These are phyloP conservation scores for Nicotiana undulata DNA, from an alignment of 257 asterid species.

Conservation along the genomic window DNA sequence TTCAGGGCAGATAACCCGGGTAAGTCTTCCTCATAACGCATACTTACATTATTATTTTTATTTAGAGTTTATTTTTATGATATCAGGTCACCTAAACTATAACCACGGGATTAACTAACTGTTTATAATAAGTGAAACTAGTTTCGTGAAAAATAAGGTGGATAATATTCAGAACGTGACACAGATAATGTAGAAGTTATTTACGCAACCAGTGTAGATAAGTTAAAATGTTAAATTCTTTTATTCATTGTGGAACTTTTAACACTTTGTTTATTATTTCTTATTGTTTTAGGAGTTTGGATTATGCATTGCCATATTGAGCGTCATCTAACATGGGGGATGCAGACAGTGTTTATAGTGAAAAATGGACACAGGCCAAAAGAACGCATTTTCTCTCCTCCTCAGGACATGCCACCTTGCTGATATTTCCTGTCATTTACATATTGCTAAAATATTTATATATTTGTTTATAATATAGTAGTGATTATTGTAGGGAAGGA, in stretches of 20 bases:
- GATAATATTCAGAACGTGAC: no score
- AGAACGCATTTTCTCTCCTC: constrained; percentile 34
- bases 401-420: constrained; percentile 50
- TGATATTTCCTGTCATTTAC: constrained; percentile 3
- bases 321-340: constrained; percentile 51
- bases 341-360: constrained; percentile 46
- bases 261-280: no score
- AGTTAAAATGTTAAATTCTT: no score
- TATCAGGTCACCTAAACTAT: no score
- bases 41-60: not conserved
- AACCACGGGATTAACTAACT: no score
- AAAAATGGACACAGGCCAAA: constrained; percentile 23
- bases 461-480: not conserved
- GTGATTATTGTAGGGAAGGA: not conserved
- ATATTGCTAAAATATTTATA: not conserved
- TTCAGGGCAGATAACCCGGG: constrained; percentile 71
- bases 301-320: constrained; percentile 52
- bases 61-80: no score
- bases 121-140: no score
- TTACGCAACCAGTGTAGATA: no score
- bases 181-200: no score
- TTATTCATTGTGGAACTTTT: no score
- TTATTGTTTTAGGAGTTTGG: constrained; percentile 40
- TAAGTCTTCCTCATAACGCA: constrained; percentile 1
- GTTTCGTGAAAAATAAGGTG: no score